phyloP scores from a whole-genome alignment of 805 yeast genomes.

The Blastobotrys attinorum region DNA sequence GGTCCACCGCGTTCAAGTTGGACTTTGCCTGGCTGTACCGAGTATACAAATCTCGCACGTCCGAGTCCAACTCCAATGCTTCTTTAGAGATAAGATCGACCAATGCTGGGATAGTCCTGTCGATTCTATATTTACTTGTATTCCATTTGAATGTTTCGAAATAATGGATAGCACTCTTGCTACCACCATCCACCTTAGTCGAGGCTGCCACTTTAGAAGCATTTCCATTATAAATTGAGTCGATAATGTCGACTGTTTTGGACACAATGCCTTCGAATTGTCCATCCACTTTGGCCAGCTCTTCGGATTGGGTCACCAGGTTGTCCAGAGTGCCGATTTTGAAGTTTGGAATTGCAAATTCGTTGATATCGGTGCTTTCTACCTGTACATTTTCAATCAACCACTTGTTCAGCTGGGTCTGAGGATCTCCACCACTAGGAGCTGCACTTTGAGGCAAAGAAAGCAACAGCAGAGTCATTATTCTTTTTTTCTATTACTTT shows the following conservation, averaged over 20 bases:
- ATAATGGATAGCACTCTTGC: conserved; percentile 51
- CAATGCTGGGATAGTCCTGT: conserved; percentile 72
- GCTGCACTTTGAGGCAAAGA: conserved; percentile 44
- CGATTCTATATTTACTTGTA: conserved; percentile 74
- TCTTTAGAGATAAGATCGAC: conserved; percentile 65
- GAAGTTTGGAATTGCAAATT: conserved; percentile 68
- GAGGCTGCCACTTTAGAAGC: conserved; percentile 38
- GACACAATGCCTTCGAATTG: conserved; percentile 61
- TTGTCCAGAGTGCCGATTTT: conserved; percentile 94
- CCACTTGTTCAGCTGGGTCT: conserved; percentile 31
- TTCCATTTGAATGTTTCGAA: conserved; percentile 82
- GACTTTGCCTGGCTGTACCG: conserved; percentile 77
- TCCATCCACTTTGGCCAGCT: conserved; percentile 71
- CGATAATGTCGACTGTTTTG: conserved; percentile 71
- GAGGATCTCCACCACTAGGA: conserved; percentile 31
- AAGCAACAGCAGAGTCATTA: conserved; percentile 30
- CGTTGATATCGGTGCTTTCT: conserved; percentile 42
- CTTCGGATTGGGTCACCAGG: conserved; percentile 85
- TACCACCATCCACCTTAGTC: conserved; percentile 45
- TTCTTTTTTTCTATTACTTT: neutral
- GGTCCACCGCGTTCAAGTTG: conserved; percentile 76
- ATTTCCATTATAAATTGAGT: conserved; percentile 38
- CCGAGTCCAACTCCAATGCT: conserved; percentile 75
- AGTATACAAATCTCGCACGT: conserved; percentile 68
- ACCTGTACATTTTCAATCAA: conserved; percentile 28